Conservation (phyloP, 768 basidiomycete genomes). For the Boletus tylopilopsis region DNA sequence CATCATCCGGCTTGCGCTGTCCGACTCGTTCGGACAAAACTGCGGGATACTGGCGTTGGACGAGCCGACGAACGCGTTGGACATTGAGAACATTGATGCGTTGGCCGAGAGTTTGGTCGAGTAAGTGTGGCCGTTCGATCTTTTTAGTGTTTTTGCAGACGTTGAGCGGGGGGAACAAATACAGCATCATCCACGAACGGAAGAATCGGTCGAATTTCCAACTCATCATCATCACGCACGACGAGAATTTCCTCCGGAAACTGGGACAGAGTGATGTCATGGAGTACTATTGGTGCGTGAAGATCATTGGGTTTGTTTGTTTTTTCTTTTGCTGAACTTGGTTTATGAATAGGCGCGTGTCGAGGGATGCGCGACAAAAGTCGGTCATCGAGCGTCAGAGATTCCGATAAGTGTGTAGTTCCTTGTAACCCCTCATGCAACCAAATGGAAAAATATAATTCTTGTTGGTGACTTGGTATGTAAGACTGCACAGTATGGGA, state of each 20-base stretch:
- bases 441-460: too few species aligned
- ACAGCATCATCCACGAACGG: constrained; percentile 93
- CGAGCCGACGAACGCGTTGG: constrained; percentile 97
- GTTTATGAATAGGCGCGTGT: constrained; percentile 75
- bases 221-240: constrained; percentile 94
- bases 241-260: constrained; percentile 90
- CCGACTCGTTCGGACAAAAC: constrained; percentile 96
- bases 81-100: constrained; percentile 94
- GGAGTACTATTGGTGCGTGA: constrained; percentile 95
- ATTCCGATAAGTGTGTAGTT: too few species aligned
- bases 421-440: too few species aligned
- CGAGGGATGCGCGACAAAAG: constrained; percentile 66
- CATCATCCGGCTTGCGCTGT: constrained; percentile 94
- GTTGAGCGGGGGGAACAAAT: neutral
- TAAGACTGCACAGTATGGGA: too few species aligned
- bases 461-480: too few species aligned
- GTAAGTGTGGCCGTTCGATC: constrained; percentile 50
- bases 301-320: too few species aligned
- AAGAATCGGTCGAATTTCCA: constrained; percentile 91
- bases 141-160: neutral
- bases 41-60: constrained; percentile 97
- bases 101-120: constrained; percentile 88
- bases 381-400: constrained; percentile 76
- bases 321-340: too few species aligned
- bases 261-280: constrained; percentile 87